These are phyloP conservation scores for Knufia fluminis DNA, from an alignment of 2,329 filamentous ascomycete genomes.

Conservation along the genomic window DNA sequence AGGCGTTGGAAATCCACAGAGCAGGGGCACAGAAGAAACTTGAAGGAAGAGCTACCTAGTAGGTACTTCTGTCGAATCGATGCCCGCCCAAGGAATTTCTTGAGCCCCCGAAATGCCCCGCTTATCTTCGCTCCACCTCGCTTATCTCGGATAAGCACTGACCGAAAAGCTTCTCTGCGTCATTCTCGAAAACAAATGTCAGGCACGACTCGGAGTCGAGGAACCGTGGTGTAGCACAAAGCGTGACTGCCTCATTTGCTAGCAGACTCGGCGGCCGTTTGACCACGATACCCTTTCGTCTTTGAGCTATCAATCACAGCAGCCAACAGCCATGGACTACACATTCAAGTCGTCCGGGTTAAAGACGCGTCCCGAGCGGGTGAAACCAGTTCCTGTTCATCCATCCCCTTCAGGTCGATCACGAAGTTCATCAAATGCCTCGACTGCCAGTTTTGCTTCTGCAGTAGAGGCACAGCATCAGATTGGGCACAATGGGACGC, in stretches of 20 bases:
- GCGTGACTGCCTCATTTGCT: too few species aligned
- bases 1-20: too few species aligned
- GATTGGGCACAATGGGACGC: conserved; percentile 28
- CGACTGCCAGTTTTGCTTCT: conserved; percentile 24
- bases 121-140: not conserved
- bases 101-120: not conserved
- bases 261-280: not conserved
- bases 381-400: conserved; percentile 12
- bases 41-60: too few species aligned
- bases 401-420: conserved; percentile 8
- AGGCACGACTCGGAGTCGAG: too few species aligned
- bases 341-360: conserved; percentile 19
- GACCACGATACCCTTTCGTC: too few species aligned
- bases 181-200: not conserved
- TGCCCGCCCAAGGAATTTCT: too few species aligned
- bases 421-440: conserved; percentile 16
- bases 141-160: not conserved
- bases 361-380: conserved; percentile 20
- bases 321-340: conserved; percentile 15
- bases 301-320: too few species aligned
- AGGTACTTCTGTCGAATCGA: too few species aligned
- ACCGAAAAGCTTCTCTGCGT: not conserved
- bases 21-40: too few species aligned
- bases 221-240: too few species aligned
- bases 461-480: conserved; percentile 18